phyloP scores from a whole-genome alignment of 2,329 filamentous ascomycete species.

The Aspergillus novoparasiticus region DNA sequence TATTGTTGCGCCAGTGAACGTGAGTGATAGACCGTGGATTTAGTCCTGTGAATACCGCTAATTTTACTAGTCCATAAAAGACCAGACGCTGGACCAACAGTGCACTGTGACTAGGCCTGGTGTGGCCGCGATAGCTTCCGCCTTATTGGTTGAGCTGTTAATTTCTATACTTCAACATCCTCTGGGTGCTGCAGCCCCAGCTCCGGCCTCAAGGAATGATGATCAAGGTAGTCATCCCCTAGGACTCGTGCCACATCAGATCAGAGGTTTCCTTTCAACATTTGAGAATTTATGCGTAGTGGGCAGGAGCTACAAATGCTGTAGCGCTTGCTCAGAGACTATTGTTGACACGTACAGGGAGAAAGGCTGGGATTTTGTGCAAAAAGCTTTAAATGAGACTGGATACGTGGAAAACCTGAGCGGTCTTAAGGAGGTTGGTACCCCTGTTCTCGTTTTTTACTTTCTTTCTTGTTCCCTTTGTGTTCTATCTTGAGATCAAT shows the following conservation, averaged over 20 bases:
- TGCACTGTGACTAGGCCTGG: constrained; percentile 96
- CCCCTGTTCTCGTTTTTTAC: neutral
- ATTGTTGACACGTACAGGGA: constrained; percentile 56
- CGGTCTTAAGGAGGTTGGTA: constrained; percentile 58
- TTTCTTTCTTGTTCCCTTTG: constrained; percentile 24
- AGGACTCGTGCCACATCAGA: constrained; percentile 62
- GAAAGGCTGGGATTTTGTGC: constrained; percentile 63
- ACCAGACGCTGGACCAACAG: constrained; percentile 94
- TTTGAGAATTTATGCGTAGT: constrained; percentile 61
- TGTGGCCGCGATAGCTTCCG: constrained; percentile 88
- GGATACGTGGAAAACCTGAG: constrained; percentile 66
- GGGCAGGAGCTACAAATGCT: constrained; percentile 62
- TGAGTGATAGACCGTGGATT: constrained; percentile 52
- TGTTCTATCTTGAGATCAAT: neutral
- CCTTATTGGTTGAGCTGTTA: constrained; percentile 85
- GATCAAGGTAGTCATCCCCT: constrained; percentile 48
- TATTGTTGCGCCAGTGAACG: constrained; percentile 89
- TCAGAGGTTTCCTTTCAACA: constrained; percentile 63
- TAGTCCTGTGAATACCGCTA: neutral
- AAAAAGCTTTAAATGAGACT: constrained; percentile 60
- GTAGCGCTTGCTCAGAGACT: constrained; percentile 62
- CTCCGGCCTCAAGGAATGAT: constrained; percentile 34
- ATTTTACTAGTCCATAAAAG: constrained; percentile 75
- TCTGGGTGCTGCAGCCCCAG: constrained; percentile 46
- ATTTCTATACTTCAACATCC: constrained; percentile 88